A percentile compares a stretch with the other conserved stretches of the same genome.
Conservation (phyloP, 2,329 filamentous ascomycete genomes). For the Exophiala bonariae region DNA sequence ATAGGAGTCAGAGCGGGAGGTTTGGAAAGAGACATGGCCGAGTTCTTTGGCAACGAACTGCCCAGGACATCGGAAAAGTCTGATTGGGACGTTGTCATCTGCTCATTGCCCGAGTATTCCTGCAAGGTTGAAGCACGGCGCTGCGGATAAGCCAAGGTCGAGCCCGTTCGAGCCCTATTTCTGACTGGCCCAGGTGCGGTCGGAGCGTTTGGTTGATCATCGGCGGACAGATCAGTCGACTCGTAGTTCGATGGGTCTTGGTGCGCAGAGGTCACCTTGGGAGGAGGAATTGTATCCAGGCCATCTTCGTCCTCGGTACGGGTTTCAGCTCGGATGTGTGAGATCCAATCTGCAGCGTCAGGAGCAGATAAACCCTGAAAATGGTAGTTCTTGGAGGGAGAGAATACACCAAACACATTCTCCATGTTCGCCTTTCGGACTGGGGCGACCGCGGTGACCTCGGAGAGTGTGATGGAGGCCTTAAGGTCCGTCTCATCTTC, state of each 20-base stretch:
- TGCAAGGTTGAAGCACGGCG: slow-evolving; percentile 39
- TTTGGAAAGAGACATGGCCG: slow-evolving; percentile 23
- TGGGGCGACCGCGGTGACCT: slow-evolving; percentile 85
- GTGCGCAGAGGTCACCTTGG: slow-evolving; percentile 28
- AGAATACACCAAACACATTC: slow-evolving; percentile 90
- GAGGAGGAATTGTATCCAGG: slow-evolving; percentile 60
- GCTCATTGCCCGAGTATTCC: slow-evolving; percentile 63
- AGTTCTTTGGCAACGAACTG: slow-evolving; percentile 27
- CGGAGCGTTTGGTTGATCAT: slow-evolving; percentile 34
- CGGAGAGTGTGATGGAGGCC: slow-evolving; percentile 82
- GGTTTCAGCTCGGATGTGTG: slow-evolving; percentile 74
- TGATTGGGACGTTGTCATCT: slow-evolving; percentile 72
- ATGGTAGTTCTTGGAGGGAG: slow-evolving; percentile 86
- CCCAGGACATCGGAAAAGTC: slow-evolving; percentile 72
- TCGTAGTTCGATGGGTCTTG: slow-evolving; percentile 35
- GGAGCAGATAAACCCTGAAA: slow-evolving; percentile 72
- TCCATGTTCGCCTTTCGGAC: slow-evolving; percentile 85
- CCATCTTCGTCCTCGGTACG: slow-evolving; percentile 87
- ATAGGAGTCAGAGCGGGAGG: slow-evolving; percentile 32
- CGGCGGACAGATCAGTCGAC: slow-evolving; percentile 43
- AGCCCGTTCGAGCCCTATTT: slow-evolving; percentile 15
- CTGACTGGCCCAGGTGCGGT: slow-evolving; percentile 35
- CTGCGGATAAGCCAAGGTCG: slow-evolving; percentile 12
- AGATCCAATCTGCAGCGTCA: slow-evolving; percentile 85
- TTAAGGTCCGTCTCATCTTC: slow-evolving; percentile 85